Evolutionary conservation across 495 filamentous ascomycete genomes (phyloP).

Genomic region (Cercophora scortea): DNA sequence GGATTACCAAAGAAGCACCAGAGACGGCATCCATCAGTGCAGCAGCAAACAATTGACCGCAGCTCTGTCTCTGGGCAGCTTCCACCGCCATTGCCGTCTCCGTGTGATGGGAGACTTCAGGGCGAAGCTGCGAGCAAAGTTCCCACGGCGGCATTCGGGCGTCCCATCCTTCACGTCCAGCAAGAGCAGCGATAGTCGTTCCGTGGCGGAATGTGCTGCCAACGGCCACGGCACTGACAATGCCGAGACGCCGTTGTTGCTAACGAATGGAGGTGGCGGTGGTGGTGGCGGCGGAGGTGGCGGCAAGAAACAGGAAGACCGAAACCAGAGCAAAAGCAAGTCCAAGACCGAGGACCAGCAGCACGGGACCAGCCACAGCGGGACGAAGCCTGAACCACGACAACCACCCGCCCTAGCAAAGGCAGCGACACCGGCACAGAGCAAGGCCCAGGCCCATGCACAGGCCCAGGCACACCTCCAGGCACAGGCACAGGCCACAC

Average conservation of each 20-base stretch:
- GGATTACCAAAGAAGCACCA: neutral
- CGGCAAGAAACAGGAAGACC: neutral
- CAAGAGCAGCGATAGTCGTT: conserved; percentile 14
- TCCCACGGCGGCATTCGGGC: conserved; percentile 36
- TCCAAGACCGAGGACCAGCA: neutral
- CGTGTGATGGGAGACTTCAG: conserved; percentile 38
- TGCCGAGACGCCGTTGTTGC: neutral
- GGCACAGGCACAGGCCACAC: conserved; percentile 1
- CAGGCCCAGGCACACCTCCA: neutral
- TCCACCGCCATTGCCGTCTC: neutral
- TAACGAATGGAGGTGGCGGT: neutral
- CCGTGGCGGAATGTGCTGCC: conserved; percentile 3
- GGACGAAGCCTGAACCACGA: neutral
- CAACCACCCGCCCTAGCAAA: neutral
- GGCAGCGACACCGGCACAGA: neutral
- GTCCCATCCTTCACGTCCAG: conserved; percentile 23
- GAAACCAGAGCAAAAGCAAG: neutral
- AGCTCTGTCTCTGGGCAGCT: no score
- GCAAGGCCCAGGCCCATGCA: neutral
- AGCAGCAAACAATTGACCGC: neutral
- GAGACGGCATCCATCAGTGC: neutral
- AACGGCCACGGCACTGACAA: neutral
- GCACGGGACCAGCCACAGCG: neutral
- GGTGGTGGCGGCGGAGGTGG: neutral
- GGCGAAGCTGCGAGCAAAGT: conserved; percentile 39